Base-by-base conservation (phyloP, 495 filamentous ascomycete species). In the Lichina pygmaea region DNA sequence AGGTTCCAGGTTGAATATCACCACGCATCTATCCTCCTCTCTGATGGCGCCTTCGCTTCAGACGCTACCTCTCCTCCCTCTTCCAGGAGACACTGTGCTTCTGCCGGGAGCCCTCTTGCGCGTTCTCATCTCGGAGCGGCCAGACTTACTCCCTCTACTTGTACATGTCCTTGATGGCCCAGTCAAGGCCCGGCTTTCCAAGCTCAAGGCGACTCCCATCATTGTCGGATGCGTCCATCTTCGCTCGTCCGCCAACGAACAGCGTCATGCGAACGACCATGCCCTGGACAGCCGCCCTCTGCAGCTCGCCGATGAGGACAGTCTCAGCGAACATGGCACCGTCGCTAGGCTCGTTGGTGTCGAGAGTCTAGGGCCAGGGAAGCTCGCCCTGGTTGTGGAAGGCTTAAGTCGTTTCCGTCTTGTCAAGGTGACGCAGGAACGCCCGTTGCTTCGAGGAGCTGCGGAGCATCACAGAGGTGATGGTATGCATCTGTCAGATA, bases 391-490 rank as follows among this genome's bases (percentile, higher is more conserved):
- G 44, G 64, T 93, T 2, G 81, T 99, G 8, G 83, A 94, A 53
- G 91, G 91, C 16, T 58, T 82, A 12, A 71, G 73, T 45, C 68
- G 91, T 34, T 76, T 95, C 42, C 68, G 70, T 43, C 60, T 93
- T 8, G 77, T 78, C 42, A 77, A 75, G 52, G 58, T 92, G 41
- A 63, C 72, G 32, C 75, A 79, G 52, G 80, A 91, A 44, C 73
- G 75, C 42, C 80, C 83, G 3, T 95, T 75, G 56, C 80, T 94
- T 49, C 84, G 93, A 58, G 86, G 72, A 10, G 75, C 72, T 50
- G 73, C 91, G 0, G 59, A 62, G 44, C 55, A 68, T 41, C 64
- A 39, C 36, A 5, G 2, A 2, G 36, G 36, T 8, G 37, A 46
- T 52, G 44, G 49, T 39, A 11, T 50, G 10, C 30, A 24, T 24